These are phyloP conservation scores for Backusella mclennaniae DNA, from an alignment of 192 early-diverging fungal species.

Conservation along the genomic window DNA sequence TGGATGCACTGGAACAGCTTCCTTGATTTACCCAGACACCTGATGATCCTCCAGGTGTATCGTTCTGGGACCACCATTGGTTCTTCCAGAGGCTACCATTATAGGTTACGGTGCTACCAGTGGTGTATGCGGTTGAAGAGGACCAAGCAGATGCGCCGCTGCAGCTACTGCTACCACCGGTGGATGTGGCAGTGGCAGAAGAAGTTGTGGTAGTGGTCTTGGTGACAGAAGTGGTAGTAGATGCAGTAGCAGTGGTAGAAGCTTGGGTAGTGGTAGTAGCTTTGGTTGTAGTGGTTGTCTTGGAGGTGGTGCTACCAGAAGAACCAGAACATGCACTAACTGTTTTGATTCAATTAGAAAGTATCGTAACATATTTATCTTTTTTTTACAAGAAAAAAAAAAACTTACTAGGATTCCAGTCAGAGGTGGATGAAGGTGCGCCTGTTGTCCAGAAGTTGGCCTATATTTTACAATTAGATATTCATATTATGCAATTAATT, in stretches of 20 bases:
- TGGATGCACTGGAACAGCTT: neutral
- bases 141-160: conserved; percentile 33
- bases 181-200: neutral
- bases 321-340: neutral
- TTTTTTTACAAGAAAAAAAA: too few species aligned
- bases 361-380: neutral
- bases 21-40: conserved; percentile 37
- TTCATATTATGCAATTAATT: neutral
- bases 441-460: neutral
- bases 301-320: neutral
- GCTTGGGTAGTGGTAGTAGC: neutral
- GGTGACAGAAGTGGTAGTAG: neutral
- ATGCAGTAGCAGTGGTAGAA: neutral
- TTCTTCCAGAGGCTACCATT: conserved; percentile 37
- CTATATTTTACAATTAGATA: neutral
- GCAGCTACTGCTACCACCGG: neutral
- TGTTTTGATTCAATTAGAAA: neutral
- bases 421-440: neutral
- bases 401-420: neutral
- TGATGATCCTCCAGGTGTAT: conserved; percentile 38
- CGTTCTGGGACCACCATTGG: conserved; percentile 44
- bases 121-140: conserved; percentile 25
- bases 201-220: neutral
- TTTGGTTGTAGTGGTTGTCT: neutral
- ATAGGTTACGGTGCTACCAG: conserved; percentile 37